Base-by-base conservation (phyloP, 306 rosid species). In the Trifolium dubium region DNA sequence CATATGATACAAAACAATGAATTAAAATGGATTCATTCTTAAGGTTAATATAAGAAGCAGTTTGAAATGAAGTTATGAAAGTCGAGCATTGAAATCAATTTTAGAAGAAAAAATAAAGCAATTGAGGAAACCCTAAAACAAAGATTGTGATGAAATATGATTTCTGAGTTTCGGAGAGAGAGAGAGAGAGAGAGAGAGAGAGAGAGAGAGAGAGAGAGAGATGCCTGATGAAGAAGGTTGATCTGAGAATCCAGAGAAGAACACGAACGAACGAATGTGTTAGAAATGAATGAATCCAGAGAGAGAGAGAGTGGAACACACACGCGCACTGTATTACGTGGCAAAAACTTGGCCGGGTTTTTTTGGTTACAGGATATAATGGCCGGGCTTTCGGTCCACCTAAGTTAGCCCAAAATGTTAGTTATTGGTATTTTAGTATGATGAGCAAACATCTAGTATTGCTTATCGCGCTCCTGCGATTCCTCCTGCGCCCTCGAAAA, bases 201-300 rank as follows among this genome's bases (percentile, higher is more conserved):
- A 35, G 39, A 35, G 39, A 4, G 8, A 35, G 39, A 35, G 1
- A 35, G 2, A 35, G 9, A 74, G 67, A 64, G 37, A 55, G 71
- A 67, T 23, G 56, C 69, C 78, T 18, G 71, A 44, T 15, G 59
- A 41, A 23, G 69, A 44, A 44, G 50, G 28, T 71, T 81, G 78
- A 80, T 77, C 82, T 67, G 77, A 63, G 75, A 73, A 58, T 35
- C 31, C n/a, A 5, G 18, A n/a, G 55, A 49, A 8, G 62, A 67
- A 10, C 4, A 15, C 30, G 64, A 32, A 56, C 3, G 14, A 37
- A 61, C 50, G 50, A 44, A 11, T 3, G 49, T 10, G n/a, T 10
- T 43, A n/a, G 12, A 43, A 40, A 6, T 2, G 10, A 40, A 37
- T 4, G 10, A 40, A 37, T 4, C 1, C 2, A 39, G 2, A 9